phyloP scores from a whole-genome alignment of 768 basidiomycete genomes.

The Calvatia gigantea region DNA sequence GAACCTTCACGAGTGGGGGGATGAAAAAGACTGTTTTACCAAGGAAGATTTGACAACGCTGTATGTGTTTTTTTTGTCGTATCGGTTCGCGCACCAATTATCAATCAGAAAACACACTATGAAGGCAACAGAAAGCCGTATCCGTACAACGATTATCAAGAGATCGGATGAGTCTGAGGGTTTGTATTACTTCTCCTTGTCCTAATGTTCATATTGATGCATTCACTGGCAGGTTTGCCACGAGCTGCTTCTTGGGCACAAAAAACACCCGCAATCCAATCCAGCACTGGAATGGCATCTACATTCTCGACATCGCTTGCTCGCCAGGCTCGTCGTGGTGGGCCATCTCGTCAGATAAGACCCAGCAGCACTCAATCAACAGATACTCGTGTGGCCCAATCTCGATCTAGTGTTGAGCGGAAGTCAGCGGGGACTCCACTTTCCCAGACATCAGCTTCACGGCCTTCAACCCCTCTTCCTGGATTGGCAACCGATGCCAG shows the following conservation, averaged over 20 bases:
- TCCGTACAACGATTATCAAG: conserved; percentile 40
- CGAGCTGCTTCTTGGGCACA: conserved; percentile 65
- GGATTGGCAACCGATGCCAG: conserved; percentile 41
- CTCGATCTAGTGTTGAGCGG: conserved; percentile 39
- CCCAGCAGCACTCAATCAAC: conserved; percentile 22
- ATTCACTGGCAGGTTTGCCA: conserved; percentile 48
- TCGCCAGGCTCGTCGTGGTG: conserved; percentile 41
- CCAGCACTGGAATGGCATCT: conserved; percentile 9
- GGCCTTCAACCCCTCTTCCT: conserved; percentile 52
- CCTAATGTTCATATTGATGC: conserved; percentile 4
- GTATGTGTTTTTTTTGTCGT: conserved; percentile 40
- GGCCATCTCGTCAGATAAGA: conserved; percentile 45
- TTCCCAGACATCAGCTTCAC: conserved; percentile 48
- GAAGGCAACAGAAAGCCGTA: conserved; percentile 78
- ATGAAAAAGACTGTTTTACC: conserved; percentile 96
- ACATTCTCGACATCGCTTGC: conserved; percentile 21
- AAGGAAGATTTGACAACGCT: conserved; percentile 93
- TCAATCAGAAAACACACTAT: conserved; percentile 80
- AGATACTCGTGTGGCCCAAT: conserved; percentile 30
- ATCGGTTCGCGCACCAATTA: conserved; percentile 4
- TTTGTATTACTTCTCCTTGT: conserved; percentile 18
- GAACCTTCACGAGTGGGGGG: conserved; percentile 97
- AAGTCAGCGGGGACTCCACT: conserved; percentile 41
- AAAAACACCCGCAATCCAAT: conserved; percentile 26
- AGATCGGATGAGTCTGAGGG: conserved; percentile 68